Base-by-base conservation (phyloP, 345 rosid genomes). In the Moricandia moricandioides region DNA sequence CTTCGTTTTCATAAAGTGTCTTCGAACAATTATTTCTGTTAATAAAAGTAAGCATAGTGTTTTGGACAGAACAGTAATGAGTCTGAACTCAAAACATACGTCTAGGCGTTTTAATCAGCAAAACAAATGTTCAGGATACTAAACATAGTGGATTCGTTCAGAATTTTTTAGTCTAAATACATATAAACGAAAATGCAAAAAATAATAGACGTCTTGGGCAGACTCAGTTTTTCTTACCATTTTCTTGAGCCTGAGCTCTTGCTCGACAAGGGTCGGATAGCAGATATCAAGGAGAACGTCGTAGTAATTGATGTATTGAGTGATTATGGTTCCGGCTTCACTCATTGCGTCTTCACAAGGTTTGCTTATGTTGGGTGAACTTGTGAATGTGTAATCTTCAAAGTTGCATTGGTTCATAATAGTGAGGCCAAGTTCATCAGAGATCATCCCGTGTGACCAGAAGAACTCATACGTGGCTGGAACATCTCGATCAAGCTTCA, bases 391-490 rank as follows among this genome's bases (percentile, higher is more conserved):
- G 80, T 94, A 91, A 78, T 85, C 95, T 70, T 90, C 88, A 74
- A 94, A 94, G 76, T 91, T 82, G 14, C 98, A 91, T n/a, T 86
- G 80, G 39, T 80, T 85, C 91, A 74, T 86, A 72, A 94, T 86
- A 78, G 80, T 78, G 14, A 85, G 87, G 27, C 91, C 91, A 49
- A 91, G 70, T 85, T 94, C 97, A 83, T 94, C 96, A 27, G 98
- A 94, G 43, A 94, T 90, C 97, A 94, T 91, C 69, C 93, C 96
- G 13, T 91, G 96, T 8, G 98, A 91, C 98, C 98, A 94, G 43
- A 88, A 91, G 85, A 74, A 91, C 77, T 91, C 92, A 63, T 85
- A 94, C 40, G 82, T 84, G 27, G 97, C 89, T 5, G 91, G 85
- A 78, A 54, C 67, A 77, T 94, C 98, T 16, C 88, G 84, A 54